Evolutionary conservation across 1,284 basidiomycete species (phyloP).

Genomic region (Violaceomyces palustris): DNA sequence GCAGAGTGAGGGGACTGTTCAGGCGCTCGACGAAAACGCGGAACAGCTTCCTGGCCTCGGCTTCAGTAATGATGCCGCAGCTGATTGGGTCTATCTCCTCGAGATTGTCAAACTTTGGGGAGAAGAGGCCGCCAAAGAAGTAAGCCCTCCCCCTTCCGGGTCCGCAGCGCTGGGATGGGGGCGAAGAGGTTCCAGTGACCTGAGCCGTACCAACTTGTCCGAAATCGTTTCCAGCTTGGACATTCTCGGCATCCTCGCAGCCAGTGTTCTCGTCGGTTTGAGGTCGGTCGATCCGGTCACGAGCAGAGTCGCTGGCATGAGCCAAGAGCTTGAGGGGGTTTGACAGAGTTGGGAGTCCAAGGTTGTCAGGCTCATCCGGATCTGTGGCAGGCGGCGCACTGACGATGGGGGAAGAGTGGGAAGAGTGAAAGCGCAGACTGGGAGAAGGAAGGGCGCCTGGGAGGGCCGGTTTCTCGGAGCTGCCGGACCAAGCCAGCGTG

Average conservation of each 20-base stretch:
- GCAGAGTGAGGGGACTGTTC: conserved; percentile 29
- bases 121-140: conserved; percentile 26
- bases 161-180: no score
- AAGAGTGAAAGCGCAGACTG: no score
- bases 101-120: conserved; percentile 21
- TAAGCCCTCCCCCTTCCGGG: conserved; percentile 25
- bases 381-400: no score
- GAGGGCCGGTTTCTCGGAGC: no score
- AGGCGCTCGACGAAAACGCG: conserved; percentile 22
- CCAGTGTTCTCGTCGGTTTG: not conserved
- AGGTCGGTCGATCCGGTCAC: conserved; percentile 20
- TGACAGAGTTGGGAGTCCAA: conserved; percentile 24
- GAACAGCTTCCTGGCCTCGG: conserved; percentile 19
- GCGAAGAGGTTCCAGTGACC: no score
- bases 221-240: no score
- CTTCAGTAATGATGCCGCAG: conserved; percentile 15
- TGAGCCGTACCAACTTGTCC: no score
- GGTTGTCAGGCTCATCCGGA: conserved; percentile 27
- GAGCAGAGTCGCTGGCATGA: conserved; percentile 23
- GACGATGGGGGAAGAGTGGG: no score
- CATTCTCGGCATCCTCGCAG: not conserved
- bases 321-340: conserved; percentile 32
- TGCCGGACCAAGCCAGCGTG: no score
- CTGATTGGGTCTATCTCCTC: conserved; percentile 30
- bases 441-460: no score